Percentiles rank a stretch among this genome's conserved stretches.
Evolutionary conservation across 2,329 filamentous ascomycete genomes (phyloP).

Genomic region (Arthrobotrys sinensis): DNA sequence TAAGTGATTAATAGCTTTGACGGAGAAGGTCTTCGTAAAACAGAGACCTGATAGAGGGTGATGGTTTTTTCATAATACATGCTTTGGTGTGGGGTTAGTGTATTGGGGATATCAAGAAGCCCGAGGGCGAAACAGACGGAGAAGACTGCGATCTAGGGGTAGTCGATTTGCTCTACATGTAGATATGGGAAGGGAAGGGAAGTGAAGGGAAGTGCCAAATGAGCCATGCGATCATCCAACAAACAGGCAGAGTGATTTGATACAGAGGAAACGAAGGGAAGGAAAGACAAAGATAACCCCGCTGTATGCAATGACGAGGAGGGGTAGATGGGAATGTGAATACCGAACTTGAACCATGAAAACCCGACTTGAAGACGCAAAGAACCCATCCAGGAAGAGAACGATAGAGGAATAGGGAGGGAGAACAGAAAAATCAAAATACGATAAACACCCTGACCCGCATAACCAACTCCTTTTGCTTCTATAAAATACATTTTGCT

Average conservation of each 20-base stretch:
- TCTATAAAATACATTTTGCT: conserved; percentile 61
- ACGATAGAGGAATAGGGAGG: conserved; percentile 7
- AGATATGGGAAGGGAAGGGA: conserved; percentile 13
- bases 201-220: conserved; percentile 28
- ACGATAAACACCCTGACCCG: conserved; percentile 55
- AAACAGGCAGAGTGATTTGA: conserved; percentile 17
- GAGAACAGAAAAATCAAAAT: conserved; percentile 18
- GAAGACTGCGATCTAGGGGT: conserved; percentile 60
- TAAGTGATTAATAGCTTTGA: conserved; percentile 5
- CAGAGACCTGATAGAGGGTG: background rate
- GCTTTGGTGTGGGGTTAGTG: conserved; percentile 29
- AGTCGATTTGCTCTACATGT: conserved; percentile 58
- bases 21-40: background rate
- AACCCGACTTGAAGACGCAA: conserved; percentile 15
- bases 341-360: conserved; percentile 22
- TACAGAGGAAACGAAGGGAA: conserved; percentile 10
- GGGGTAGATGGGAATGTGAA: conserved; percentile 8
- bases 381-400: conserved; percentile 16
- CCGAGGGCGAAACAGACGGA: conserved; percentile 6
- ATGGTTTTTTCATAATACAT: conserved; percentile 24
- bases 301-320: conserved; percentile 26
- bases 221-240: conserved; percentile 14
- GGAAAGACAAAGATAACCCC: conserved; percentile 9
- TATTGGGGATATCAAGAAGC: conserved; percentile 50
- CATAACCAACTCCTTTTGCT: conserved; percentile 60